Evolutionary conservation across 2,329 filamentous ascomycete species (phyloP), one percentile per base, ranked within the genome.

Genomic region (Phyllachora maydis): DNA sequence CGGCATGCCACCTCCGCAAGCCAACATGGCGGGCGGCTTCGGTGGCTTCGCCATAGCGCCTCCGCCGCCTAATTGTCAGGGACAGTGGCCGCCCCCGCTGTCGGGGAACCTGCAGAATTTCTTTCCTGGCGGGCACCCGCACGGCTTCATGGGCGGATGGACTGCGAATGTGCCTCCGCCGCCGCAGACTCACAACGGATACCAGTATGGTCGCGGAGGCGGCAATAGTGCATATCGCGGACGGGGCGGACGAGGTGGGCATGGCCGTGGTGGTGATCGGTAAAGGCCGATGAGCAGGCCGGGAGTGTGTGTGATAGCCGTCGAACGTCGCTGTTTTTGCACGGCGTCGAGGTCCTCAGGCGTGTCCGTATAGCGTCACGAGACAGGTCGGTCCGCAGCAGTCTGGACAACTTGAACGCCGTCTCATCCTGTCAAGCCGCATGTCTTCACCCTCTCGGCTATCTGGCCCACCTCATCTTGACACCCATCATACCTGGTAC

Each of bases 41-140:
- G 37, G 31, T n/a, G 37, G 42, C n/a, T 43, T 41, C 4, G 32
- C 38, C 5, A 43, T 43, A 2, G 47, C 47, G 4, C 50, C 45
- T 5, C 47, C 43, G 0, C 48, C 49, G 7, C 33, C 34, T 9
- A 47, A 48, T 4, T 54, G 49, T 24, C 41, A 44, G 23, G 52
- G 50, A 3, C 41, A 44, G 8, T 57, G 54, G 52, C 52, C 44
- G 6, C 43, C 43, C 5, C 38, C 46, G 4, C 47, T 48, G 6
- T 47, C 50, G 5, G 24, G 14, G 18, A 20, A 3, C 26, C 26
- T 12, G 11, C 33, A 23, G 3, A 26, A 26, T 12, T 31, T 27
- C 17, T 26, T 29, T 23, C n/a, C 28, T 8, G 26, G 26, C 8
- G 28, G 27, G 4, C 25, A 32, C 4, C 30, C 36, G 7, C 30